phyloP scores from a whole-genome alignment of 805 yeast species.

The Candida silvicultrix region DNA sequence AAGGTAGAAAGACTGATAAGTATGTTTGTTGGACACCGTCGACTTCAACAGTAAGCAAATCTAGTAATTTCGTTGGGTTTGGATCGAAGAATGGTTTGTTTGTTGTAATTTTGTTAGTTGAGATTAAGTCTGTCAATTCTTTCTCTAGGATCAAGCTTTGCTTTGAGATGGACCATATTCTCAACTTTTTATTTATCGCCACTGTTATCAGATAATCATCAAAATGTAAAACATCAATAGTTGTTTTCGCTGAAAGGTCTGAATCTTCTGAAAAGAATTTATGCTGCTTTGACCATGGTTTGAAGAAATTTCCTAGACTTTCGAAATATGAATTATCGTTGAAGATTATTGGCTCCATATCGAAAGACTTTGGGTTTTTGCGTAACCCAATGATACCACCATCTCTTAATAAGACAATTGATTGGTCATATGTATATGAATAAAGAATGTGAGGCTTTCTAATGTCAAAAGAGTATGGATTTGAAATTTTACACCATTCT shows the following conservation, averaged over 20 bases:
- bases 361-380: constrained; percentile 13
- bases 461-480: constrained; percentile 58
- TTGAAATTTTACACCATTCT: constrained; percentile 62
- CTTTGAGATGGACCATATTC: constrained; percentile 51
- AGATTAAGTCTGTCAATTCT: constrained; percentile 11
- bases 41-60: constrained; percentile 7
- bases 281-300: constrained; percentile 15
- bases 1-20: constrained; percentile 35
- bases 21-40: constrained; percentile 7
- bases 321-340: constrained; percentile 45
- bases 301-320: constrained; percentile 27
- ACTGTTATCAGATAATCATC: constrained; percentile 37
- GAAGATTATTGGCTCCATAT: constrained; percentile 41
- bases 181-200: constrained; percentile 46
- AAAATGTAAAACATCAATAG: constrained; percentile 22
- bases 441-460: constrained; percentile 50
- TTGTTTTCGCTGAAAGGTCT: constrained; percentile 29
- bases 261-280: constrained; percentile 37
- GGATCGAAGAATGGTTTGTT: constrained; percentile 24
- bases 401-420: constrained; percentile 61
- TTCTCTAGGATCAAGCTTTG: constrained; percentile 23
- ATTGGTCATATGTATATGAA: constrained; percentile 35
- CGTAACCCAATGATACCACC: constrained; percentile 66
- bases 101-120: constrained; percentile 4
- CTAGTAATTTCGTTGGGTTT: constrained; percentile 24